Base-by-base conservation (phyloP, 2,329 filamentous ascomycete genomes). In the Arachnomyces sp. region DNA sequence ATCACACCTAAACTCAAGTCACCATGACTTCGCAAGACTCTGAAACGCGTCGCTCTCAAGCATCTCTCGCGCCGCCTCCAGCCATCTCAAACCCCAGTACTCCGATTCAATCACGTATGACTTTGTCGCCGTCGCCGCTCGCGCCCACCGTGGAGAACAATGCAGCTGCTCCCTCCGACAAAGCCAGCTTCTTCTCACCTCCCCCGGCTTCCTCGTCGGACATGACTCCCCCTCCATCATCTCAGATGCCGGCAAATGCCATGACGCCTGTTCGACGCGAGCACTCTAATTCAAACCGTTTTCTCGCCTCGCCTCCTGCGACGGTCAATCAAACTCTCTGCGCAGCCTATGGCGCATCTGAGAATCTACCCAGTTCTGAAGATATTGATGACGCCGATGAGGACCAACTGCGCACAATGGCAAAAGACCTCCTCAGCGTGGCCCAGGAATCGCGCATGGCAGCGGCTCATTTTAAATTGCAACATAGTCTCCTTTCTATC, bases 401-500 rank as follows among this genome's bases (percentile, higher is more conserved):
- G 12, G 62, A 71, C 2, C 68, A 74, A 46, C 61, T 81, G 36
- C 71, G 74, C 16, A 58, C 57, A 33, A 76, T 78, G 53, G 68
- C 76, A 28, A 65, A 68, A 60, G 67, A 69, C 15, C 64, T 81
- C 9, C 66, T 74, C 17, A 60, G 63, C 8, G 67, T 73, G 12
- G 59, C 79, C n/a, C 70, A 74, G 46, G 79, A 83, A 49, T 73
- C 77, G 41, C 85, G 92, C 55, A 89, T 88, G 69, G 84, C 89
- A 43, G 81, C 84, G 12, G 84, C 89, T 25, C 89, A 95, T 59
- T 83, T 92, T 67, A 93, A 92, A 64, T 70, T 96, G 40, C 90
- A 95, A 60, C 84, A 89, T 57, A 88, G 82, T 52, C 75, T 95
- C 55, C 74, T 94, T 18, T 80, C 77, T 38, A 80, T 95, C 49